These are phyloP conservation scores for Pezizomycotina sp. DNA, from an alignment of 2,329 filamentous ascomycete species.

Conservation along the genomic window DNA sequence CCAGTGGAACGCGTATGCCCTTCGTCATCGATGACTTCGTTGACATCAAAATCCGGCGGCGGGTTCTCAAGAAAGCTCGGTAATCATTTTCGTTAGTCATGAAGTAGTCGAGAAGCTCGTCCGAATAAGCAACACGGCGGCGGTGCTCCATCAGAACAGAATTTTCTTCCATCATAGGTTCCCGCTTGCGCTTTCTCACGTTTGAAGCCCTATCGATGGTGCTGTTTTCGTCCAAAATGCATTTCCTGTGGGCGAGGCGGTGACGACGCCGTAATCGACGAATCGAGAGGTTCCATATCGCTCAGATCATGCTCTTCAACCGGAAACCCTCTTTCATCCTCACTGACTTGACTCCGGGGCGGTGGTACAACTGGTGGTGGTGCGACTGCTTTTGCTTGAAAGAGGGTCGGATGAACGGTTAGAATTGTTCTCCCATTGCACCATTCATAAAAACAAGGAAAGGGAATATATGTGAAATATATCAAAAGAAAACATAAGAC, in stretches of 20 bases:
- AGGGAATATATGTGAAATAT: no score
- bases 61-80: constrained; percentile 58
- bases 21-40: constrained; percentile 85
- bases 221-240: no score
- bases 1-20: constrained; percentile 93
- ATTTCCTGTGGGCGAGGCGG: constrained; percentile 19
- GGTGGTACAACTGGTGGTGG: constrained; percentile 15
- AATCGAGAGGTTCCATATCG: constrained; percentile 21
- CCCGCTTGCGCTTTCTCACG: constrained; percentile 63
- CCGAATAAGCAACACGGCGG: constrained; percentile 68
- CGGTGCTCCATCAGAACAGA: constrained; percentile 54
- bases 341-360: constrained; percentile 20
- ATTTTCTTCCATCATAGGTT: constrained; percentile 42
- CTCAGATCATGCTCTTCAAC: constrained; percentile 18
- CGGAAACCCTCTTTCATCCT: constrained; percentile 14
- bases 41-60: constrained; percentile 69
- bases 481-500: no score
- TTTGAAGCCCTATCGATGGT: no score
- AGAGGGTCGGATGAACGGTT: no score
- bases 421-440: no score
- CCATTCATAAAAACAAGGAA: no score
- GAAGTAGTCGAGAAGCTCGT: constrained; percentile 91
- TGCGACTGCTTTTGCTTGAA: no score
- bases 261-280: constrained; percentile 19
- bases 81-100: constrained; percentile 65